Conservation (phyloP, 345 rosid genomes). For the Eucalyptus polyanthemos region DNA sequence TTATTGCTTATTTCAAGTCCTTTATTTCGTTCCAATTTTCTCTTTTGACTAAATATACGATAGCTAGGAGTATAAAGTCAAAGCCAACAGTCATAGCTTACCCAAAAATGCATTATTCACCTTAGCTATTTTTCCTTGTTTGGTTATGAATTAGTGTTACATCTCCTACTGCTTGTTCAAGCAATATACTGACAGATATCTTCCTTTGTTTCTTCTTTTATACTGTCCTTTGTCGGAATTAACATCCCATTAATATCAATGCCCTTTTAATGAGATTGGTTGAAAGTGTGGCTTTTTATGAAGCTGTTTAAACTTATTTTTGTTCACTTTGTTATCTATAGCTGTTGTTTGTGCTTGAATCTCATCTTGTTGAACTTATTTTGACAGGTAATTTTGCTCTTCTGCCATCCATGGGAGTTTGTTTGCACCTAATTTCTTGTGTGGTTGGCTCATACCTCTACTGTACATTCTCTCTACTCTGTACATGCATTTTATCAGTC, state of each 20-base stretch:
- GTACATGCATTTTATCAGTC: not conserved
- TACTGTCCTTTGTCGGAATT: not conserved
- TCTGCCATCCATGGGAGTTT: not conserved
- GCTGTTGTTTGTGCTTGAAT: not conserved
- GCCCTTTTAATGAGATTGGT: not conserved
- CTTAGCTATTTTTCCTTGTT: not conserved
- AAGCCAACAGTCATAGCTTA: not conserved
- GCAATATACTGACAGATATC: not conserved
- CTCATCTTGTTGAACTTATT: not conserved
- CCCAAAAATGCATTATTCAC: not conserved
- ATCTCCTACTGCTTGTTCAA: not conserved
- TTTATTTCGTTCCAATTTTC: not conserved
- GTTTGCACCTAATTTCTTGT: not conserved
- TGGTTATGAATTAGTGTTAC: not conserved
- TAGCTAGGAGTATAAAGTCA: not conserved
- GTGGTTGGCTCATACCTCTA: not conserved
- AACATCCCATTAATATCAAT: not conserved
- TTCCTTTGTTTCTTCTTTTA: not conserved
- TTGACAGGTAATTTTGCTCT: not conserved
- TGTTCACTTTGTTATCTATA: not conserved
- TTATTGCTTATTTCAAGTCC: not conserved
- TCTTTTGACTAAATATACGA: not conserved
- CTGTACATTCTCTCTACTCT: not conserved
- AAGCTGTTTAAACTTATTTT: not conserved
- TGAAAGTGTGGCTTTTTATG: not conserved